A percentile compares a stretch with the other conserved stretches of the same genome.
phyloP scores from a whole-genome alignment of 495 filamentous ascomycete species.

The Achaetomiella virescens region DNA sequence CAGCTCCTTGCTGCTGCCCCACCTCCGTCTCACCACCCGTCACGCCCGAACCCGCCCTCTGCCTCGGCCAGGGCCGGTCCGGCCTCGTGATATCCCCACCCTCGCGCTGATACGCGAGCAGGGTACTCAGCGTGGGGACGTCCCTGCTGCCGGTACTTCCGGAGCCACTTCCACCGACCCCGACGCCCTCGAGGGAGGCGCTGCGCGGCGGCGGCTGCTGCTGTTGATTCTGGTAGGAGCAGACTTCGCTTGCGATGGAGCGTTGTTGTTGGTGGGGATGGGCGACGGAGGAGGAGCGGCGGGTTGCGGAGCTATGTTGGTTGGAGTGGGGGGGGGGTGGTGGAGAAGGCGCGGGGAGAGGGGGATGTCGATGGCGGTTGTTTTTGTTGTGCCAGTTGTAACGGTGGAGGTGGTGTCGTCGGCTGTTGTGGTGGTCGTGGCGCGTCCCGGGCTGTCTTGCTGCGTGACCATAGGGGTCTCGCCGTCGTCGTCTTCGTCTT shows the following conservation, averaged over 20 bases:
- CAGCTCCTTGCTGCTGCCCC: too few relatives aligned
- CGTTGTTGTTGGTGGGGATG: constrained; percentile 49
- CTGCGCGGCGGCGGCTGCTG: too few relatives aligned
- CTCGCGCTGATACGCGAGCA: constrained; percentile 42
- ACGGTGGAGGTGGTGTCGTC: neutral
- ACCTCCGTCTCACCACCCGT: too few relatives aligned
- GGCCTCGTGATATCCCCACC: neutral
- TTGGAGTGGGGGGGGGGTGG: constrained; percentile 16
- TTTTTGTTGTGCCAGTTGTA: constrained; percentile 21
- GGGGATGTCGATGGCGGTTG: constrained; percentile 76
- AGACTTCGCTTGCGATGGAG: constrained; percentile 50
- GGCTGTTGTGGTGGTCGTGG: constrained; percentile 51
- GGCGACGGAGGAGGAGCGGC: constrained; percentile 74
- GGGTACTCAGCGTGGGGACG: constrained; percentile 50
- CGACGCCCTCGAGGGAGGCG: constrained; percentile 61
- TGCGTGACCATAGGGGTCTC: constrained; percentile 31
- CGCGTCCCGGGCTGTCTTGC: constrained; percentile 32
- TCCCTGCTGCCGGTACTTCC: too few relatives aligned
- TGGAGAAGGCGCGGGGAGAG: constrained; percentile 64
- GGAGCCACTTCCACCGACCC: constrained; percentile 46
- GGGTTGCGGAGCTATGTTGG: constrained; percentile 21
- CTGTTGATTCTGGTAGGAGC: constrained; percentile 54
- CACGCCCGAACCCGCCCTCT: too few relatives aligned
- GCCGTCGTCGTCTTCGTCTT: constrained; percentile 29
- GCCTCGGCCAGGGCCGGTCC: neutral